Conservation (phyloP, 2,329 filamentous ascomycete genomes). For the Pseudocercospora eumusae region DNA sequence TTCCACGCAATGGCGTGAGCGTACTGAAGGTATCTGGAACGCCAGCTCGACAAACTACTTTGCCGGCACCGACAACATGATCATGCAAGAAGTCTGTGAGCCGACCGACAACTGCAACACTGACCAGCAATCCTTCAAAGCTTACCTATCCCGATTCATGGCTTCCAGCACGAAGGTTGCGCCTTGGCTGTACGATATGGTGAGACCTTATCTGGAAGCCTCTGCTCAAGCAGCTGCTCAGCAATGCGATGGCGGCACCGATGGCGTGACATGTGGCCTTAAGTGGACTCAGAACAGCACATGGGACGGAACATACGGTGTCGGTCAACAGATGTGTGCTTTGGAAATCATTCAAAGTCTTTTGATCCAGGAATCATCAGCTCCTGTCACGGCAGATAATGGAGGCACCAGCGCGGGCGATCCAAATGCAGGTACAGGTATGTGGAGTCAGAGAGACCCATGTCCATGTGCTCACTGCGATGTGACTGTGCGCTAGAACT, state of each 20-base stretch:
- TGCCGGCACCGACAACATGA: constrained; percentile 32
- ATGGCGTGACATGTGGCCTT: constrained; percentile 49
- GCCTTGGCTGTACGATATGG: constrained; percentile 53
- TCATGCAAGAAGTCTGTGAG: constrained; percentile 53
- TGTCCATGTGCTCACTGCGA: neutral
- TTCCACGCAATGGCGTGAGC: constrained; percentile 27
- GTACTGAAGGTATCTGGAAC: constrained; percentile 32
- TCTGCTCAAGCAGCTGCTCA: constrained; percentile 58
- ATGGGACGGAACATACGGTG: constrained; percentile 53
- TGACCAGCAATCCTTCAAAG: constrained; percentile 43
- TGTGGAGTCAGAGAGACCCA: neutral
- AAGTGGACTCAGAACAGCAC: constrained; percentile 43
- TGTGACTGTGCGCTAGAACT: constrained; percentile 4
- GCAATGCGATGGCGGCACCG: constrained; percentile 53
- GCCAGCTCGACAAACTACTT: constrained; percentile 44
- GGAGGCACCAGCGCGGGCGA: constrained; percentile 57
- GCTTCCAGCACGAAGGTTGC: constrained; percentile 59
- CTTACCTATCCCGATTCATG: constrained; percentile 49
- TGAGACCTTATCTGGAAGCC: constrained; percentile 56
- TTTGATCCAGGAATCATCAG: constrained; percentile 40
- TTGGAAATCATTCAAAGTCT: constrained; percentile 53
- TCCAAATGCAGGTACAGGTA: constrained; percentile 44
- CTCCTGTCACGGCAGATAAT: constrained; percentile 51
- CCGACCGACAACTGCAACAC: constrained; percentile 43
- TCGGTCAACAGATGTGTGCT: constrained; percentile 60